These are phyloP conservation scores for Debaryomyces coudertii DNA, from an alignment of 1,139 yeast species.

Conservation along the genomic window DNA sequence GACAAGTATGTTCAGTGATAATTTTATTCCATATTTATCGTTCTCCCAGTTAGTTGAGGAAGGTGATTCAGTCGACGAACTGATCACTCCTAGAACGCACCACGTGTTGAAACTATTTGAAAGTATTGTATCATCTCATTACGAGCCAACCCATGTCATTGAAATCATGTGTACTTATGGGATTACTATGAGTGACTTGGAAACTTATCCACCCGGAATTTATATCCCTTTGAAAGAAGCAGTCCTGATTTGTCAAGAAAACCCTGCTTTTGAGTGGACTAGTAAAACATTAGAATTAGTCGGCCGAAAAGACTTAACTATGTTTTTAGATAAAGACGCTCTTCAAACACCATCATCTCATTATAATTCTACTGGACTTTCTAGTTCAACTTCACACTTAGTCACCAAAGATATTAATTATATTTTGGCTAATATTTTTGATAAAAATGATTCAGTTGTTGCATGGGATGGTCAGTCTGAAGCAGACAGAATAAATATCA, in stretches of 20 bases:
- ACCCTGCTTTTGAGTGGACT: constrained; percentile 55
- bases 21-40: constrained; percentile 58
- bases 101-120: constrained; percentile 63
- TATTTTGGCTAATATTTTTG: constrained; percentile 49
- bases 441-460: constrained; percentile 48
- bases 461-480: constrained; percentile 74
- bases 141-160: constrained; percentile 55
- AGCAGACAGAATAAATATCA: constrained; percentile 65
- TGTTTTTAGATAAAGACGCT: constrained; percentile 25
- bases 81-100: constrained; percentile 67
- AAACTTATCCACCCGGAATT: constrained; percentile 76
- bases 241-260: constrained; percentile 58
- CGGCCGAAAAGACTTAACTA: constrained; percentile 67
- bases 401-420: constrained; percentile 50
- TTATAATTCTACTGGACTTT: constrained; percentile 15
- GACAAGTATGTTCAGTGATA: constrained; percentile 50
- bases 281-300: constrained; percentile 57
- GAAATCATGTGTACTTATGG: constrained; percentile 61
- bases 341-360: constrained; percentile 23
- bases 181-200: constrained; percentile 55
- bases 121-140: constrained; percentile 57
- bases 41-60: constrained; percentile 73
- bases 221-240: constrained; percentile 66
- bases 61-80: constrained; percentile 58
- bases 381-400: constrained; percentile 12